Base-by-base conservation (phyloP, 2,329 filamentous ascomycete species). In the Helicocarpus griseus region DNA sequence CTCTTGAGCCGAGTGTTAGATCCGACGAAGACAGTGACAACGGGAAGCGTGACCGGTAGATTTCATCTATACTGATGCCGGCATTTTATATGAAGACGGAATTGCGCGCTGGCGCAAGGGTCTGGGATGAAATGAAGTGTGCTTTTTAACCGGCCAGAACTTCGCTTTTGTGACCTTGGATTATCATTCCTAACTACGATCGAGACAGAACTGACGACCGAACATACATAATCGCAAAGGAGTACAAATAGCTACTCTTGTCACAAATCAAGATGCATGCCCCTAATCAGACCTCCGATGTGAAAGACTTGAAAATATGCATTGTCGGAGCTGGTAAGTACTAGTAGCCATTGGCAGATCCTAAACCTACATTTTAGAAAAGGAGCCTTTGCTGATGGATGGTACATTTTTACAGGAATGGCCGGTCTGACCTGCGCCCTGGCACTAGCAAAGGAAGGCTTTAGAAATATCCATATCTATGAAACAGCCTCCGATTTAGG, bases 391-490 rank as follows among this genome's bases (percentile, higher is more conserved):
- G 36, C 22, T 39, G 2, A 35, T 41, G n/a, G 13, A 51, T 40
- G 17, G 47, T 17, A 11, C 21, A 45, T 19, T 26, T 28, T 11
- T 4, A 35, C 53, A 85, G 85, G 87, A 57, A 91, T 93, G 86
- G 87, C 86, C 49, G 87, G 87, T 26, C 73, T 91, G 26, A 81
- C 84, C 52, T 77, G 75, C 48, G 86, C 86, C 5, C 76, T 91
- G 33, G 80, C 86, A 11, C 77, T 91, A 33, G 86, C 87, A 38
- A 85, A 85, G 69, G 81, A 83, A 60, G 87, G 87, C 6, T 90
- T 91, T 69, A 79, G 75, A 57, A 73, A 85, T 52, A 83, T 91
- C 61, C 75, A 84, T 50, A 80, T 91, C 48, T 91, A 82, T 65
- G 87, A 91, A 65, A 79, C 77, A 33, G 86, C 86, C 0, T 79